phyloP scores from a whole-genome alignment of 2,329 filamentous ascomycete genomes.

The Zalaria sp. region DNA sequence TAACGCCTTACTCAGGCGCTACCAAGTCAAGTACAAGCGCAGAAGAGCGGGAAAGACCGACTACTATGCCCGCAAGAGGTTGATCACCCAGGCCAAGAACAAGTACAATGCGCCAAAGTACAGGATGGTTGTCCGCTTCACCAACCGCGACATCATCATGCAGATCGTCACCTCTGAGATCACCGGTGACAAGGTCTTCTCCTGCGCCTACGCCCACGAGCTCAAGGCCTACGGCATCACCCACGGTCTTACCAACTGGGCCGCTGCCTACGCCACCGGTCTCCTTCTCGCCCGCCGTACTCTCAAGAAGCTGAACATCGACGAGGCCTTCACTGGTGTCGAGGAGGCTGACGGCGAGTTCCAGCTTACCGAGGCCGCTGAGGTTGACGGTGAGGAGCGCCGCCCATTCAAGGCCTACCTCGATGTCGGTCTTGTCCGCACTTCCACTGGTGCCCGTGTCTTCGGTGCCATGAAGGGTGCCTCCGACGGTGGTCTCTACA shows the following conservation, averaged over 20 bases:
- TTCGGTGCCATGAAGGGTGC: conserved; percentile 99
- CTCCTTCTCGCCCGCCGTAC: conserved; percentile 93
- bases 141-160: conserved; percentile 90
- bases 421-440: conserved; percentile 92
- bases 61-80: conserved; percentile 99
- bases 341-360: conserved; percentile 96
- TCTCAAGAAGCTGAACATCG: conserved; percentile 91
- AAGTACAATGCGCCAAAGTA: conserved; percentile 99
- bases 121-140: conserved; percentile 81
- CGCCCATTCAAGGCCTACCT: conserved; percentile 99
- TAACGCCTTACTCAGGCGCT: conserved; percentile 47
- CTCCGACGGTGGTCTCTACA: conserved; percentile 90
- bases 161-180: conserved; percentile 97
- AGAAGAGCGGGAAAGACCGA: conserved; percentile 95
- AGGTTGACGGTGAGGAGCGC: conserved; percentile 74
- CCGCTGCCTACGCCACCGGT: conserved; percentile 90
- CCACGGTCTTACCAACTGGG: conserved; percentile 99
- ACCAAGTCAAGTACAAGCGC: conserved; percentile 99
- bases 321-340: conserved; percentile 85
- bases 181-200: conserved; percentile 93
- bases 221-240: conserved; percentile 93
- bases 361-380: conserved; percentile 84
- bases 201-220: conserved; percentile 89
- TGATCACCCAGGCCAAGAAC: conserved; percentile 99
- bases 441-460: conserved; percentile 95